phyloP scores from a whole-genome alignment of 371 early-diverging fungal species.

The Actinomortierella wolfii region DNA sequence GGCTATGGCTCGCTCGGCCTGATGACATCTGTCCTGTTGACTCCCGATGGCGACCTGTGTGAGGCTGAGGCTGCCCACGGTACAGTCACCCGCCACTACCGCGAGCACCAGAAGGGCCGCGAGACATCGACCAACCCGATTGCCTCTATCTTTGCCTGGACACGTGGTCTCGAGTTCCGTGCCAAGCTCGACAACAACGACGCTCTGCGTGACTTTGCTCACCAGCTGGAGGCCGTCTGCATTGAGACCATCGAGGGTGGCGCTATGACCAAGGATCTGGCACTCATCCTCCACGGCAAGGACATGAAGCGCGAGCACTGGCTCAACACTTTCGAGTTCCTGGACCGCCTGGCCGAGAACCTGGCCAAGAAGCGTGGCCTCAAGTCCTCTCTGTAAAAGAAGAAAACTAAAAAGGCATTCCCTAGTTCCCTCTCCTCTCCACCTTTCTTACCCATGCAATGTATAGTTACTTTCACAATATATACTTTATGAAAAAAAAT shows the following conservation, averaged over 20 bases:
- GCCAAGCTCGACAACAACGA: constrained; percentile 85
- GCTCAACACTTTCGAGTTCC: constrained; percentile 78
- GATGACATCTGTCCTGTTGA: constrained; percentile 92
- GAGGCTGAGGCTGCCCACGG: constrained; percentile 97
- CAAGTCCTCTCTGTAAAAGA: constrained; percentile 16
- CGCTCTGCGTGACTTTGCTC: constrained; percentile 68
- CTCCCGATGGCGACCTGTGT: constrained; percentile 89
- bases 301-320: constrained; percentile 68
- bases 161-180: constrained; percentile 89
- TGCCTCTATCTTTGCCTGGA: constrained; percentile 95
- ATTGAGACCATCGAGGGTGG: constrained; percentile 80
- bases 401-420: background rate
- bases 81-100: constrained; percentile 94
- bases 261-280: constrained; percentile 95
- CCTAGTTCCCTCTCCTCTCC: too few species aligned
- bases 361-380: constrained; percentile 56
- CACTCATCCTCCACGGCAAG: constrained; percentile 86
- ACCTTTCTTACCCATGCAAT: too few species aligned
- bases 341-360: constrained; percentile 74
- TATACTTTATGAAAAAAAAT: too few species aligned
- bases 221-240: constrained; percentile 82
- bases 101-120: constrained; percentile 91
- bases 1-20: constrained; percentile 87
- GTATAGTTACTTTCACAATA: too few species aligned
- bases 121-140: constrained; percentile 93